Evolutionary conservation across 495 filamentous ascomycete species (phyloP), one percentile per base, ranked within the genome.

Genomic region (Trichoderma virens): DNA sequence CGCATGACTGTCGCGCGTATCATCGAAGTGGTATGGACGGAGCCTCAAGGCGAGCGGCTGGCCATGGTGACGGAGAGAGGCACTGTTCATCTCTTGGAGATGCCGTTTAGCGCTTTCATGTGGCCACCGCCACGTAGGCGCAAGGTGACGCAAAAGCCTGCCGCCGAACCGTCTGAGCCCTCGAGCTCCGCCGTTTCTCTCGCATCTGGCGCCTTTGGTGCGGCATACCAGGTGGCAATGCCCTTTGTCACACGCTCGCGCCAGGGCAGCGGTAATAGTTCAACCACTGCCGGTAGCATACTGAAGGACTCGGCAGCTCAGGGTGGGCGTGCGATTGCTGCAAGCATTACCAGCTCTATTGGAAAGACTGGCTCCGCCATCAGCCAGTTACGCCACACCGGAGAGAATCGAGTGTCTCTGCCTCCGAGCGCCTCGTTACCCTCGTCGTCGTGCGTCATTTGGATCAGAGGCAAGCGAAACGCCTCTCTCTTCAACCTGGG

Each of bases 1-100:
- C 88, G 94, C 23, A 87, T 97, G 84, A 97, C 93, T 4, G 87
- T 91, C 32, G 91, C 94, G 5, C 90, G 88, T 51, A 90, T 97
- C 47, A 82, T 96, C 2, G 93, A 97, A 70, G 88, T 96, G 20
- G 86, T 86, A 8, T 98, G 94, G 94, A 87, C 87, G 1, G 80
- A 84, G 43, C 92, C 93, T 8, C 86, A 85, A 54, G 91, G 89
- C 14, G 90, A 96, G 68, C 82, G 87, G 65, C 73, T 92, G 14
- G 93, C 93, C 14, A 85, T 98, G 70, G 83, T 96, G 56, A 97
- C 93, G 11, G 88, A 93, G 64, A 88, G 90, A 67, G 91, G 93
- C n/a, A 98, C 94, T 2, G 86, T 97, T 5, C 94, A 98, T 74
- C 84, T 96, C 28, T 86, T 94, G 68, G 90, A 96, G 68, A 76